Conservation (phyloP, 257 asterid species). For the Fraxinus americana region DNA sequence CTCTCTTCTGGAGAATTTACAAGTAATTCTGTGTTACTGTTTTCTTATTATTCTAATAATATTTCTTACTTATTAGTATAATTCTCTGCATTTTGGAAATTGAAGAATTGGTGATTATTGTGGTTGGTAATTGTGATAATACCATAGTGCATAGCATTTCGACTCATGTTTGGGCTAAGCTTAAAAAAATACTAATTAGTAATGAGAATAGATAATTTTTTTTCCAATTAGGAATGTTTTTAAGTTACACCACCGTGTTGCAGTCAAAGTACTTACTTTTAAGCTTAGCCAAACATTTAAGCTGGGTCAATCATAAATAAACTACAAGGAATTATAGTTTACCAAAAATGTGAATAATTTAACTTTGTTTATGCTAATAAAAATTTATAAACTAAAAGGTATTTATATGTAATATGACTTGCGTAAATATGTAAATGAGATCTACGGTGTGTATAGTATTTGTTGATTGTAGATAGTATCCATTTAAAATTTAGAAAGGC, state of each 20-base stretch:
- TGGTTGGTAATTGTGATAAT: background rate
- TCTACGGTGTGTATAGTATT: background rate
- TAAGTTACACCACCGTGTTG: background rate
- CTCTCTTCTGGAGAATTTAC: slow-evolving; percentile 73
- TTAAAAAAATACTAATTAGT: background rate
- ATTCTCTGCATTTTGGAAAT: background rate
- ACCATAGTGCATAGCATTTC: background rate
- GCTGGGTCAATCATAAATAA: background rate
- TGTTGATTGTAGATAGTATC: background rate
- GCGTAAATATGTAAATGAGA: background rate
- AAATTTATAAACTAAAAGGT: background rate
- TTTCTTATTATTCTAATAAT: background rate
- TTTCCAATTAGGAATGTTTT: background rate
- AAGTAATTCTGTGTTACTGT: slow-evolving; percentile 41
- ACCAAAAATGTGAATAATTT: background rate
- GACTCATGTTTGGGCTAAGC: background rate
- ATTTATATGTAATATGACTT: background rate
- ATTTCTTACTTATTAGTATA: background rate
- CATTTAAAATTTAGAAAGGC: background rate
- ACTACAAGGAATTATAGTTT: background rate
- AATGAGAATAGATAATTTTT: background rate
- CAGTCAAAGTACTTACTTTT: background rate
- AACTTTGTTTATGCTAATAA: background rate
- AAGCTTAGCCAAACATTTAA: slow-evolving; percentile 6
- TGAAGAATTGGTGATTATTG: slow-evolving; percentile 1